Conservation (phyloP, 2,329 filamentous ascomycete genomes). For the Claviceps capensis region DNA sequence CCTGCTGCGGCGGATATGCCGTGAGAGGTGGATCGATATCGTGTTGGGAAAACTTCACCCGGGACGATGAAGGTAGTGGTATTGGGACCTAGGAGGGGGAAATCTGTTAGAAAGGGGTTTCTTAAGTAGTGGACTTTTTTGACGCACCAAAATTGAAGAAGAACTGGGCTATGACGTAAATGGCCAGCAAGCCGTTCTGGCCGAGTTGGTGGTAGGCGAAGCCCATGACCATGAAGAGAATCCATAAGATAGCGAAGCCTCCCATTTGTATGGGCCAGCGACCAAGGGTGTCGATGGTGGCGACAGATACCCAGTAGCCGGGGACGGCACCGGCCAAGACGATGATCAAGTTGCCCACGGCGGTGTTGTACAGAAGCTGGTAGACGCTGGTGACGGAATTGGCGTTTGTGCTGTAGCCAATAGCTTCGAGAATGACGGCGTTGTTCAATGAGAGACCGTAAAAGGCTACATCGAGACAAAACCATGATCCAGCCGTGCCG, state of each 20-base stretch:
- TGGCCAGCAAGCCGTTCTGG: constrained; percentile 38
- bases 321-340: constrained; percentile 68
- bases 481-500: constrained; percentile 78
- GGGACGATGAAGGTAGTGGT: constrained; percentile 44
- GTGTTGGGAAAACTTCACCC: constrained; percentile 42
- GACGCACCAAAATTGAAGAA: constrained; percentile 41
- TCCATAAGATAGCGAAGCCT: constrained; percentile 46
- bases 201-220: constrained; percentile 43
- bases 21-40: constrained; percentile 43
- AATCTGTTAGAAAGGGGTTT: not conserved
- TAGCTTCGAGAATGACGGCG: constrained; percentile 53
- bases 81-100: constrained; percentile 28
- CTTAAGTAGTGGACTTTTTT: not conserved
- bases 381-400: constrained; percentile 40
- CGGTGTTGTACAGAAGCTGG: constrained; percentile 57
- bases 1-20: constrained; percentile 41
- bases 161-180: constrained; percentile 43
- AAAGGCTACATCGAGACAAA: constrained; percentile 51
- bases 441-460: constrained; percentile 66
- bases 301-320: constrained; percentile 71
- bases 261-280: constrained; percentile 64
- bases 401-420: constrained; percentile 47
- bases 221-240: constrained; percentile 48
- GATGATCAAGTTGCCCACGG: constrained; percentile 66
- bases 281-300: constrained; percentile 58